Evolutionary conservation across 495 filamentous ascomycete genomes (phyloP), one percentile per base, ranked within the genome.

Genomic region (Xylaria cubensis): DNA sequence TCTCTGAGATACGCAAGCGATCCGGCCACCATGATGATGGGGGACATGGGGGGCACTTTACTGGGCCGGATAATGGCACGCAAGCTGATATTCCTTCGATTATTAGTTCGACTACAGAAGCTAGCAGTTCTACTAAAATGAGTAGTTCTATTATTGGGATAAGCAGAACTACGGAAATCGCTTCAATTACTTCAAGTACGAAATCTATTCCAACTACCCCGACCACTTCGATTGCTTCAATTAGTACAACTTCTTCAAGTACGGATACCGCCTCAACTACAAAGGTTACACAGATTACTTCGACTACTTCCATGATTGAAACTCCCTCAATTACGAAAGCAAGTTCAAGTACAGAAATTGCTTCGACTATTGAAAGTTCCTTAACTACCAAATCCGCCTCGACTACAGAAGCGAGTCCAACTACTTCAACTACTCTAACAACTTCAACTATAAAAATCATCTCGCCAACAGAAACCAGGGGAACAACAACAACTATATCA

Each of bases 1-100:
- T 51, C 8, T 68, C 67, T 12, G 71, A 71, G 53, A 69, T 76
- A 39, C 58, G 64, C 12, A 64, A 50, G 26, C 70, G 73, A 42
- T 71, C 73, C 12, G 41, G 21, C 21, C 19, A 17, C 3, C 24
- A 39, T 51, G 29, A 53, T 32, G 48, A 51, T 48, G 61, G 17
- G 2, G 48, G 17, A 39, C 29, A 44, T 44, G 19, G 21, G 5
- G n/a, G 12, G 10, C 15, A 15, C 24, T 56, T 67, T 4, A 64
- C 6, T n/a, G 32, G 19, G 21, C 8, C 34, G n/a, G 24, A 15
- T 24, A 48, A 69, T 17, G 13, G 21, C 29, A 44, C 67, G 5
- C 50, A 46, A 21, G 4, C 2, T 36, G 1, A n/a, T 48, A 29
- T 4, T 48, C 15, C 34, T 32, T 46, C 53, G 19, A n/a, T 13